Evolutionary conservation across 139 green algal species (phyloP), one percentile per base, ranked within the genome.

Genomic region (Chlorella vulgaris): DNA sequence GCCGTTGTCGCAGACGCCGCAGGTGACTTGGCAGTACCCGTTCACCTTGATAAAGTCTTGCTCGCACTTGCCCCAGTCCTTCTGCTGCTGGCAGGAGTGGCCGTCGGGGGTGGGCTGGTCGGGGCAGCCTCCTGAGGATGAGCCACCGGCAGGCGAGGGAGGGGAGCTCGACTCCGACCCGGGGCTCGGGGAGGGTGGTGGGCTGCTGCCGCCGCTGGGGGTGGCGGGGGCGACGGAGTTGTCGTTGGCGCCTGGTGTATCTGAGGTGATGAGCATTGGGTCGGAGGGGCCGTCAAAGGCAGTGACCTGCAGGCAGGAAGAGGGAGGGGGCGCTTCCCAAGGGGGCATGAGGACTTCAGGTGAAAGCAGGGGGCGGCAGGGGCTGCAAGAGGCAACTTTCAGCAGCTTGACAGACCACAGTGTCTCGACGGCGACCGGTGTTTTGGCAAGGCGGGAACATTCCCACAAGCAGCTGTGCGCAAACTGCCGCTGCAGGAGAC

Each of bases 31-130:
- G 81, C 86, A 88, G 81, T 84, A 84, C 43, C 74, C 53, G 43
- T 65, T 63, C 38, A 22, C 7, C 2, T 78, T 35, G 6, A 89
- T 85, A 36, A 69, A 89, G 28, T 40, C 7, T 2, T 78, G 29
- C 6, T 42, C 2, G 69, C 87, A 91, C 71, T 88, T 86, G 74
- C 87, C 87, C 53, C 79, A 89, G 24, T 76, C 76, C 42, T 86
- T 66, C 68, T 91, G 87, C 76, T 88, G 81, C 63, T 80, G 13
- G 70, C 85, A 89, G 71, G 81, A 53, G 77, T 77, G 69, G 60
- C 60, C 53, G 28, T 50, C 77, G 7, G 76, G 69, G 58, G 78
- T 51, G 40, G 76, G 82, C 40, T 42, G 26, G 42, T 83, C 75
- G 1, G 10, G 15, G 76, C 76, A 83, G 58, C 40, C 15, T 36